Base-by-base conservation (phyloP, 1,139 yeast genomes). In the Geotrichum histeridarum region DNA sequence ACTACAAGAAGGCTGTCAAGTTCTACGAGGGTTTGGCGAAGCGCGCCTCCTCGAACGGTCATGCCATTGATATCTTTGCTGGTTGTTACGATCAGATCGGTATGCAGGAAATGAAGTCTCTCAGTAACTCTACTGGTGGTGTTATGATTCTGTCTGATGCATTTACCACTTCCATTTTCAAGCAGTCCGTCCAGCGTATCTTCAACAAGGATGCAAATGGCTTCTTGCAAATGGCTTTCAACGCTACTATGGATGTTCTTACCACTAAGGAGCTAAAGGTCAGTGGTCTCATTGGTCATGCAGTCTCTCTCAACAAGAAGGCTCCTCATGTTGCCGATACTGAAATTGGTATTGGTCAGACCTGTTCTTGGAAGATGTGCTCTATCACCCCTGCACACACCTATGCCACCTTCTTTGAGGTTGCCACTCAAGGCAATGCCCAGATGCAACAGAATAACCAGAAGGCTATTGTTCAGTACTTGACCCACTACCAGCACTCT, bases 51-150 rank as follows among this genome's bases (percentile, higher is more conserved):
- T 79, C 82, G 53, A 84, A 86, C 67, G 86, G 90, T 31, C 95
- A 87, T 66, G 80, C 89, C 18, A 81, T 91, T 54, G 97, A 91
- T 72, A 80, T 91, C 50, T 90, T 88, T 71, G 96, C 96, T 49
- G 97, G 97, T 56, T 90, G 97, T 74, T 89, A 88, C 69, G 98
- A 91, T 73, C 98, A 91, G 75, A 85, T 90, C 60, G 98, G 98
- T 69, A 82, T 90, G 78, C 84, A 86, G 61, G 98, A 91, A 75
- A 90, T 91, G 97, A 84, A 86, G 70, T 77, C 83, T 56, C 74
- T 91, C 63, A 79, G 95, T 56, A 85, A 86, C 70, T 77, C 79
- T 63, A 90, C 96, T 36, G 98, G 97, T 63, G 98, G 98, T 70
- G 84, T 84, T 22, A 75, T 91, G 64, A 81, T 91, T 53, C 79